Percentiles rank a stretch among this genome's conserved stretches.
phyloP scores from a whole-genome alignment of 2,329 filamentous ascomycete species.

The Diaporthe vaccinii region DNA sequence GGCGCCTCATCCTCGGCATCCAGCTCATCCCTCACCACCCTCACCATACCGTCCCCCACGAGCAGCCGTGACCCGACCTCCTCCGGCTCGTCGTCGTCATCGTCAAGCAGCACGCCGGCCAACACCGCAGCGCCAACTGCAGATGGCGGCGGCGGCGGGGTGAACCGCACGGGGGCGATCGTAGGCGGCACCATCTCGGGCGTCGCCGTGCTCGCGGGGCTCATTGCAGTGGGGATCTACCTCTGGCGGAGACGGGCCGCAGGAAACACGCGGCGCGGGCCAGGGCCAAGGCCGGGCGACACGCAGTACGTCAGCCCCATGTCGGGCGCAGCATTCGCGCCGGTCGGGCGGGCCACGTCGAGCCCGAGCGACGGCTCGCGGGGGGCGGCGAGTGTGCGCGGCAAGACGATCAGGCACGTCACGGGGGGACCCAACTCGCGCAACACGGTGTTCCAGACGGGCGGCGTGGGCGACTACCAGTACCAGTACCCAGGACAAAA shows the following conservation, averaged over 20 bases:
- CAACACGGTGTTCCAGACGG: constrained; percentile 35
- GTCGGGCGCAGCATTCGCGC: constrained; percentile 53
- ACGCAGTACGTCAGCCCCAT: constrained; percentile 56
- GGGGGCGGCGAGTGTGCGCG: constrained; percentile 16
- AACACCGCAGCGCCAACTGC: constrained; percentile 40
- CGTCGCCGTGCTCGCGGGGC: constrained; percentile 59
- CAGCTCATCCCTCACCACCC: constrained; percentile 34
- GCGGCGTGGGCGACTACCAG: constrained; percentile 28
- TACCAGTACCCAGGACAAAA: constrained; percentile 45
- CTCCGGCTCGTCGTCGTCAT: constrained; percentile 8
- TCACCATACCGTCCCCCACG: constrained; percentile 40
- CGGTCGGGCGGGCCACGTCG: constrained; percentile 45
- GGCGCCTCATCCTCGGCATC: constrained; percentile 39
- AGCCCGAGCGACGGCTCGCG: neutral
- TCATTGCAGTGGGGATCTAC: constrained; percentile 59
- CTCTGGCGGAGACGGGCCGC: constrained; percentile 58
- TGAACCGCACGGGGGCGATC: constrained; percentile 61
- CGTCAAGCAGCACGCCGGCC: constrained; percentile 38
- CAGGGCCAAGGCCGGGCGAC: constrained; percentile 53
- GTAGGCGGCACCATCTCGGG: constrained; percentile 68
- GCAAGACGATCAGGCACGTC: constrained; percentile 41
- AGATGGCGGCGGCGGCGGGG: constrained; percentile 34
- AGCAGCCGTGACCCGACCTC: constrained; percentile 34
- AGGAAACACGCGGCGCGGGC: constrained; percentile 57
- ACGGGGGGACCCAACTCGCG: constrained; percentile 28